Evolutionary conservation across 257 asterid species (phyloP).

Genomic region (Sherardia arvensis): DNA sequence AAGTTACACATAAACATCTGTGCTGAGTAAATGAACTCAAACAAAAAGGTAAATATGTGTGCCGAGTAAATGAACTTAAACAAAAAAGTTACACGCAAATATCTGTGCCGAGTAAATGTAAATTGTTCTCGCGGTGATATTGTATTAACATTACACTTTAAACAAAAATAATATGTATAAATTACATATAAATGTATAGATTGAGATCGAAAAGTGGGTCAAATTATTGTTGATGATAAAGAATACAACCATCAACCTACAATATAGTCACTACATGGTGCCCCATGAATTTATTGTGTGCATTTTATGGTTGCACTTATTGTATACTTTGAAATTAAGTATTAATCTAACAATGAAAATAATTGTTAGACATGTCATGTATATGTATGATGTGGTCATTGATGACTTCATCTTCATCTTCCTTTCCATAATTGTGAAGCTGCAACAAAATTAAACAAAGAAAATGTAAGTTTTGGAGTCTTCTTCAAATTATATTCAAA

Average conservation of each 20-base stretch:
- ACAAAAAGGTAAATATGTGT: too few relatives aligned
- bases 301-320: neutral
- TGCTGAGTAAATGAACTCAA: too few relatives aligned
- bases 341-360: neutral
- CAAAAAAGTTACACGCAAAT: too few relatives aligned
- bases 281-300: neutral
- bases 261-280: neutral
- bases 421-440: neutral
- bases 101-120: too few relatives aligned
- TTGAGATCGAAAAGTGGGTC: neutral
- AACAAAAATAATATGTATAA: too few relatives aligned
- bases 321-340: neutral
- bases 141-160: too few relatives aligned
- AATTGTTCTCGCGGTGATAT: too few relatives aligned
- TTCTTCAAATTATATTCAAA: too few relatives aligned
- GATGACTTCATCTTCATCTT: slow-evolving; percentile 2
- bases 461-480: neutral
- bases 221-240: neutral
- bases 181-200: too few relatives aligned
- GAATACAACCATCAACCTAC: neutral
- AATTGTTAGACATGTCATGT: neutral
- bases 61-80: too few relatives aligned
- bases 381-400: neutral
- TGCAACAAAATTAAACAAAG: neutral
- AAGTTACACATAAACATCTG: too few relatives aligned